Conservation (phyloP, 805 yeast genomes). For the Saccharomycodes ludwigii region DNA sequence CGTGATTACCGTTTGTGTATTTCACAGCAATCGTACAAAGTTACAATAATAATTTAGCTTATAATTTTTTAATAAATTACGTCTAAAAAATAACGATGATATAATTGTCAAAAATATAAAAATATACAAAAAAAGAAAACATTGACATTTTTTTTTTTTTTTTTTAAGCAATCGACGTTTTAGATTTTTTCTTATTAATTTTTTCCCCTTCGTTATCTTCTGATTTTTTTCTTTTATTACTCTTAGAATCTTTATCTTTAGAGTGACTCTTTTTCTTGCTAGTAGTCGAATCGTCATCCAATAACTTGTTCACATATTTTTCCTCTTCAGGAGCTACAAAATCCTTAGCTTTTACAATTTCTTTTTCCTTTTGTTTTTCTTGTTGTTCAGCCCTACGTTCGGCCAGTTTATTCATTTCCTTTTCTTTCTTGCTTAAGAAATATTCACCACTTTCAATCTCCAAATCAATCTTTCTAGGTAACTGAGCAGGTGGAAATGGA, state of each 20-base stretch:
- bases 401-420: conserved; percentile 53
- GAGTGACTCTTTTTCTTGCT: conserved; percentile 16
- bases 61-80: too few relatives aligned
- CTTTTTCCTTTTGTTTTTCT: conserved; percentile 51
- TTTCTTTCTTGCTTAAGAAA: conserved; percentile 80
- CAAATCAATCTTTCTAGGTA: conserved; percentile 92
- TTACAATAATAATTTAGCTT: too few relatives aligned
- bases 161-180: neutral
- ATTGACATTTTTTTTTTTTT: neutral
- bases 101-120: too few relatives aligned
- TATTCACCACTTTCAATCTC: conserved; percentile 98
- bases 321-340: conserved; percentile 81
- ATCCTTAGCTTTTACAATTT: conserved; percentile 61
- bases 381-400: conserved; percentile 74
- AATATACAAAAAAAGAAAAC: too few relatives aligned
- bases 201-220: conserved; percentile 18
- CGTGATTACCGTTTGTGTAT: too few relatives aligned
- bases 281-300: conserved; percentile 2
- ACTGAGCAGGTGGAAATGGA: conserved; percentile 97
- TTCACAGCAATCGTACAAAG: too few relatives aligned
- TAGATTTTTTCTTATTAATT: conserved; percentile 16
- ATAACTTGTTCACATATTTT: conserved; percentile 29
- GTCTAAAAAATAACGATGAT: too few relatives aligned
- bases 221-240: conserved; percentile 16
- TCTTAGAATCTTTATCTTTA: conserved; percentile 18